Percentiles rank a stretch among this genome's conserved stretches.
These are phyloP conservation scores for Rutstroemia sp. DNA, from an alignment of 2,329 filamentous ascomycete genomes.

Conservation along the genomic window DNA sequence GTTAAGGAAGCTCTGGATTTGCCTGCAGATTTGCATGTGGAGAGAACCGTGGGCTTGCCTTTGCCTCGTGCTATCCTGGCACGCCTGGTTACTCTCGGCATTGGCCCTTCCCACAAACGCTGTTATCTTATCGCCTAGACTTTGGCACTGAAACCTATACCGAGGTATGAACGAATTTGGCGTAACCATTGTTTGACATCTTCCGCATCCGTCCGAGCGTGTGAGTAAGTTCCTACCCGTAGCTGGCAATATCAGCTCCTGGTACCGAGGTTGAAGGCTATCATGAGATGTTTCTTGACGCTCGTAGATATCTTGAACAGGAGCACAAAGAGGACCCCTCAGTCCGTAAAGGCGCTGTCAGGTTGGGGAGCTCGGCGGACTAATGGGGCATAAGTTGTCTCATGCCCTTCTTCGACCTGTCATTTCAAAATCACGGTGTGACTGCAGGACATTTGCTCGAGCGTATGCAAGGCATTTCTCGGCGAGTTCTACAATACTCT, in stretches of 20 bases:
- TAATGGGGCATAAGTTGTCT: no score
- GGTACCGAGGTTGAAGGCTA: no score
- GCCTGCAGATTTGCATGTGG: neutral
- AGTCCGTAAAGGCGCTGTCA: no score
- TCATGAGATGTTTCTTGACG: no score
- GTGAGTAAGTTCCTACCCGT: neutral
- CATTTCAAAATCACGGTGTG: no score
- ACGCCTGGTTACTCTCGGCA: slow-evolving; percentile 1
- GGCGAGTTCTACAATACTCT: no score
- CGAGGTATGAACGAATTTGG: slow-evolving; percentile 4
- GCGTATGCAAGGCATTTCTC: no score
- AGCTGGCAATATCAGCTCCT: neutral
- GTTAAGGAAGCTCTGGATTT: neutral
- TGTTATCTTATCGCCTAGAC: slow-evolving; percentile 8
- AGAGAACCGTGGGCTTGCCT: neutral
- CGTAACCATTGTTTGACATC: neutral
- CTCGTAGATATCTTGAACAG: no score
- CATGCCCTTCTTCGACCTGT: no score
- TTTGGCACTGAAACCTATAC: neutral
- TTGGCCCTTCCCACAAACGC: neutral
- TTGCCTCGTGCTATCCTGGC: neutral
- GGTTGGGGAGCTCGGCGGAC: no score
- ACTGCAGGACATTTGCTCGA: no score
- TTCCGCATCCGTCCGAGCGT: neutral
- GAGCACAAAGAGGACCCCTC: no score